Evolutionary conservation across 306 rosid species (phyloP).

Genomic region (Spatholobus suberectus): DNA sequence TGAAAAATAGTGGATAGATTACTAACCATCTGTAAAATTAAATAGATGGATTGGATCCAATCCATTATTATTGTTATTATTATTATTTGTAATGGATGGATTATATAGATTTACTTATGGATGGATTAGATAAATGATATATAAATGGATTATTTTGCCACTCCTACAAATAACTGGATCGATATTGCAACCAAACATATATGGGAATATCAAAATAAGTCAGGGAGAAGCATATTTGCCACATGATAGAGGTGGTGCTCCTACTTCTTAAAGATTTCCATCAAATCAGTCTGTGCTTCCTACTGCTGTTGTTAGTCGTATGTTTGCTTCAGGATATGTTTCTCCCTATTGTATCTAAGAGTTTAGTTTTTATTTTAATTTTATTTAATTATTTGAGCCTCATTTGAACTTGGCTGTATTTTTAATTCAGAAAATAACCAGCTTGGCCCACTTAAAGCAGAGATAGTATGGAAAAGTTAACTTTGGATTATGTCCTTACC

Average conservation of each 20-base stretch:
- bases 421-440: slow-evolving; percentile 67
- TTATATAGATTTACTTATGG: too few species aligned
- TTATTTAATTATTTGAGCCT: slow-evolving; percentile 31
- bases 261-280: slow-evolving; percentile 72
- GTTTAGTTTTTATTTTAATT: neutral
- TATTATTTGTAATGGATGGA: too few species aligned
- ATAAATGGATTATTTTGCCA: too few species aligned
- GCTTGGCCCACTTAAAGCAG: slow-evolving; percentile 82
- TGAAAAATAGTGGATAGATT: too few species aligned
- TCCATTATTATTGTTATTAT: too few species aligned
- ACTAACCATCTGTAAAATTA: too few species aligned
- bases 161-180: slow-evolving; percentile 95
- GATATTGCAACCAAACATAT: slow-evolving; percentile 79
- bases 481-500: slow-evolving; percentile 96
- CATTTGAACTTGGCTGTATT: neutral
- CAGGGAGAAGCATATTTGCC: slow-evolving; percentile 96
- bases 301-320: slow-evolving; percentile 62
- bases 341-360: neutral
- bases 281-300: slow-evolving; percentile 69
- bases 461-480: slow-evolving; percentile 92
- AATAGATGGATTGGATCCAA: too few species aligned
- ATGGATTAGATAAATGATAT: too few species aligned
- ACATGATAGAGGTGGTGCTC: slow-evolving; percentile 84
- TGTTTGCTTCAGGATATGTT: slow-evolving; percentile 77
- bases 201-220: slow-evolving; percentile 84